phyloP scores from a whole-genome alignment of 306 rosid genomes.

The Inga oerstediana region DNA sequence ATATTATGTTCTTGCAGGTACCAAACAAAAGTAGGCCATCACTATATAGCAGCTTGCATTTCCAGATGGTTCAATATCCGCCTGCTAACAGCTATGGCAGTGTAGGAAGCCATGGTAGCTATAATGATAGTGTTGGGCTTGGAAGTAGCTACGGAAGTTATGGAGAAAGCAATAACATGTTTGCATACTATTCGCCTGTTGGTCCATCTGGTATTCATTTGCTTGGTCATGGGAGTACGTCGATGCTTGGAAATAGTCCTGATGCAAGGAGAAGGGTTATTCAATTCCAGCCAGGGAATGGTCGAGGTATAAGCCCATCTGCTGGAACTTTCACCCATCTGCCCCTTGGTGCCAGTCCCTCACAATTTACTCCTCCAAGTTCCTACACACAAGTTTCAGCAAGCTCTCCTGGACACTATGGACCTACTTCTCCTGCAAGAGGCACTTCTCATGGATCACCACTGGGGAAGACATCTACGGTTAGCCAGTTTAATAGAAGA shows the following conservation, averaged over 20 bases:
- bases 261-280: conserved; percentile 86
- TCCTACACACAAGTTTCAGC: conserved; percentile 78
- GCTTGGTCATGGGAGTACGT: conserved; percentile 65
- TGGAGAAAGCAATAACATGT: conserved; percentile 80
- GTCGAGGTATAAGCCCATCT: conserved; percentile 88
- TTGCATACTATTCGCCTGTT: conserved; percentile 88
- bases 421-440: conserved; percentile 98
- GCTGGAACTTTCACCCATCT: conserved; percentile 91
- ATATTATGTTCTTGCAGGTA: conserved; percentile 58
- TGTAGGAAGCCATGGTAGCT: conserved; percentile 97
- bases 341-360: conserved; percentile 97
- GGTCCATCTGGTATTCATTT: conserved; percentile 89
- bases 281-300: conserved; percentile 76
- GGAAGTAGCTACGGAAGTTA: conserved; percentile 99
- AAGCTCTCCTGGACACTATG: conserved; percentile 88
- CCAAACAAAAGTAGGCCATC: conserved; percentile 70
- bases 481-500: conserved; percentile 84
- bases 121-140: conserved; percentile 73
- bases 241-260: conserved; percentile 94
- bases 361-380: conserved; percentile 95
- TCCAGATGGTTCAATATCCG: conserved; percentile 74
- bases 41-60: conserved; percentile 77
- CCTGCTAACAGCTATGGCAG: conserved; percentile 89
- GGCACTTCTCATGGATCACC: conserved; percentile 95
- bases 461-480: conserved; percentile 85